A percentile compares a stretch with the other conserved stretches of the same genome.
Evolutionary conservation across 1,139 yeast species (phyloP).

Genomic region (Hanseniaspora gamundiae): DNA sequence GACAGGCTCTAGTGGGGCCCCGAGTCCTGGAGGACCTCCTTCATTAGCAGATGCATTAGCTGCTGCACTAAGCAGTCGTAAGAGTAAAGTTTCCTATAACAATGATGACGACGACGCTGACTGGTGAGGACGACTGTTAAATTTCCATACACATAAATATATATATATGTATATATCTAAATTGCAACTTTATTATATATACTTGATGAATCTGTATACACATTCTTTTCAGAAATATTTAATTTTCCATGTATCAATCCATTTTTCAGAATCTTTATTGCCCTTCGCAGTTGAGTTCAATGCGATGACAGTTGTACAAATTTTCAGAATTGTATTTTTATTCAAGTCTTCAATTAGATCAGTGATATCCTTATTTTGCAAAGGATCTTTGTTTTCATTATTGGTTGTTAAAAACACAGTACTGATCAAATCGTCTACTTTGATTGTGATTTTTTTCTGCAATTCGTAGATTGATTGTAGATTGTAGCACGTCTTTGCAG

Average conservation of each 20-base stretch:
- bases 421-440: slow-evolving; percentile 26
- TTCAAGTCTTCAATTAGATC: slow-evolving; percentile 3
- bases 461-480: slow-evolving; percentile 22
- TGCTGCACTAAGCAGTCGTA: slow-evolving; percentile 71
- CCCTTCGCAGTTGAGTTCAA: slow-evolving; percentile 4
- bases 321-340: slow-evolving; percentile 1
- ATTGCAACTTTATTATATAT: background rate
- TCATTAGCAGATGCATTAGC: slow-evolving; percentile 79
- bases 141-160: no score
- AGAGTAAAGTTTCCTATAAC: slow-evolving; percentile 68
- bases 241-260: slow-evolving; percentile 7
- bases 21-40: slow-evolving; percentile 33
- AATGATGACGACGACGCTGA: slow-evolving; percentile 79
- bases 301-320: slow-evolving; percentile 2
- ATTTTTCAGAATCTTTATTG: slow-evolving; percentile 5
- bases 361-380: background rate
- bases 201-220: no score
- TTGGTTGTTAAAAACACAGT: slow-evolving; percentile 21
- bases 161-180: background rate
- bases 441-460: slow-evolving; percentile 21
- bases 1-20: slow-evolving; percentile 21
- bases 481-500: slow-evolving; percentile 11
- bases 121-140: no score
- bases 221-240: no score
- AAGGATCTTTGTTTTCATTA: background rate